A percentile compares a stretch with the other conserved stretches of the same genome.
phyloP scores from a whole-genome alignment of 176 grass and related monocot genomes.

The Phoenix roebelenii region DNA sequence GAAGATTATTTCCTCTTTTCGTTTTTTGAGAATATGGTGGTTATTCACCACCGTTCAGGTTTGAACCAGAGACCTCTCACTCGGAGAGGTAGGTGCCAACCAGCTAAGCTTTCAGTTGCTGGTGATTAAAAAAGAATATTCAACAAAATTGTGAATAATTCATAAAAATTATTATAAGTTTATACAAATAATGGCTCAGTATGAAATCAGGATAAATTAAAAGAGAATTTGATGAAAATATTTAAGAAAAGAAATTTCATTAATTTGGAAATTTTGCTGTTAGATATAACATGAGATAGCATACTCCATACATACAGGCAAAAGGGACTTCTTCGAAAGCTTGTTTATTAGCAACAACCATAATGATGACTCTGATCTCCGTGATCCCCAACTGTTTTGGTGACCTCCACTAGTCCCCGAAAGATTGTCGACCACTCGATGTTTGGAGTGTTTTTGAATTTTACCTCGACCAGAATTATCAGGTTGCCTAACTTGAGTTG shows the following conservation, averaged over 20 bases:
- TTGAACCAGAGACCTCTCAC: too few relatives aligned
- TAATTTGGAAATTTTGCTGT: background rate
- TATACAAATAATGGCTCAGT: too few relatives aligned
- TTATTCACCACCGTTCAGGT: too few relatives aligned
- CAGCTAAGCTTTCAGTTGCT: too few relatives aligned
- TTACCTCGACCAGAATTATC: slow-evolving; percentile 44
- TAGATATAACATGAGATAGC: slow-evolving; percentile 15
- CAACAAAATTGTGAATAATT: too few relatives aligned
- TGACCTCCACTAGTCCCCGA: slow-evolving; percentile 32
- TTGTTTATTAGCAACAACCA: slow-evolving; percentile 88
- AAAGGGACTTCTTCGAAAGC: slow-evolving; percentile 76
- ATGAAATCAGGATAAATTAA: too few relatives aligned
- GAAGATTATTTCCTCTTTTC: too few relatives aligned
- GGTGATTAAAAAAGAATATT: too few relatives aligned
- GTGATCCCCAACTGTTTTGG: slow-evolving; percentile 48
- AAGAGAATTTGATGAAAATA: too few relatives aligned
- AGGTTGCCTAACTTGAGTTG: slow-evolving; percentile 43
- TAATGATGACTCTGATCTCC: slow-evolving; percentile 58
- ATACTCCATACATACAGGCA: slow-evolving; percentile 58
- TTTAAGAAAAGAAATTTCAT: background rate
- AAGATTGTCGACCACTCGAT: slow-evolving; percentile 27
- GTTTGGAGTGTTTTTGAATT: slow-evolving; percentile 64
- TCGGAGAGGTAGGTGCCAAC: too few relatives aligned
- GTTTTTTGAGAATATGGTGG: too few relatives aligned
- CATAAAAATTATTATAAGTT: too few relatives aligned